Evolutionary conservation across 768 basidiomycete genomes (phyloP), one percentile per base, ranked within the genome.

Genomic region (Lactarius trivialis): DNA sequence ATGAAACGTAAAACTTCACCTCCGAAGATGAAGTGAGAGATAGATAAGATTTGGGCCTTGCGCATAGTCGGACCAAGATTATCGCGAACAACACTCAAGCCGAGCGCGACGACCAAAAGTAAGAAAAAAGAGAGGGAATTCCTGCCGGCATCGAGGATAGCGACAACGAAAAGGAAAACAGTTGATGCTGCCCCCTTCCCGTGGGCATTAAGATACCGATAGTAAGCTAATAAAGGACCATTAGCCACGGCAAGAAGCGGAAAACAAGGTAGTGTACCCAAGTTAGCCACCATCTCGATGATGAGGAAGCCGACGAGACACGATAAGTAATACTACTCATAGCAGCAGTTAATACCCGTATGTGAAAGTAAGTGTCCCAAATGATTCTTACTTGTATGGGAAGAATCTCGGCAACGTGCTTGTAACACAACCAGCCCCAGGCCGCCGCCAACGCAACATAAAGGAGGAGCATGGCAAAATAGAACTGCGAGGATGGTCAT

Each of bases 111-210:
- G 50, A 98, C 86, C 24, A 98, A 78, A 24, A 99, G 80, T 80
- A 98, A 84, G 76, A 98, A 98, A 77, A 98, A 94, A 1, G 92
- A 94, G 72, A 95, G 79, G 2, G 93, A 90, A 70, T 98, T 98
- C 51, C 97, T 78, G 7, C 90, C 95, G 9, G 97, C 96, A 69
- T 98, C 95, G 49, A 98, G 77, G 63, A 95, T 91, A n/a, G 94
- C 89, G 43, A 96, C 93, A 65, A 98, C 89, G 61, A 98, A 89
- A 49, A 99, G 85, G 76, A 98, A 96, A n/a, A 88, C 82, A 1
- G 85, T 89, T 0, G 93, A 85, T 26, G 89, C 79, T 3, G 85
- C 78, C 45, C 85, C 81, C 67, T 78, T 85, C 19, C 86, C 89
- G 65, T 93, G 89, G 2, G 87, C 88, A 71, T 98, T 98, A 65